Conservation (phyloP, 1,284 basidiomycete genomes). For the Pyrrhoderma lamaoense region DNA sequence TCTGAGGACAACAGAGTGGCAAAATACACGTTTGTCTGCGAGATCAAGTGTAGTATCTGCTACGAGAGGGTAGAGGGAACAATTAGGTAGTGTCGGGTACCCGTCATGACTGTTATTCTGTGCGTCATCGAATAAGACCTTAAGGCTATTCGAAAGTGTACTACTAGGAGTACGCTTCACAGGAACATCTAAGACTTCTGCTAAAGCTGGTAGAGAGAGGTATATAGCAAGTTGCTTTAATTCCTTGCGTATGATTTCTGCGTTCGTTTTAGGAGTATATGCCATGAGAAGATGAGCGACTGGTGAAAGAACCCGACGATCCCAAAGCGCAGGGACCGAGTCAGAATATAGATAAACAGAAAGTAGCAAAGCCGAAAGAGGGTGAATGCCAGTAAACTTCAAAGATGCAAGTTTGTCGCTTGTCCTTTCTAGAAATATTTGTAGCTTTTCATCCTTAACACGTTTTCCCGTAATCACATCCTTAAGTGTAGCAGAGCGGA, state of each 20-base stretch:
- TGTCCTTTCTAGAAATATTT: neutral
- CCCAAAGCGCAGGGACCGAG: slow-evolving; percentile 79
- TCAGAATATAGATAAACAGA: slow-evolving; percentile 88
- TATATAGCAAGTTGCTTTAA: slow-evolving; percentile 46
- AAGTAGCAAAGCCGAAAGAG: slow-evolving; percentile 70
- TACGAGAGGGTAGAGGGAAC: slow-evolving; percentile 24
- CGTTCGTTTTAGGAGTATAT: slow-evolving; percentile 25
- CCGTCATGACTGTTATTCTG: too few species aligned
- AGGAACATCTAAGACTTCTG: slow-evolving; percentile 45
- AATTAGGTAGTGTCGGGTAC: neutral
- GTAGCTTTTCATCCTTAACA: neutral
- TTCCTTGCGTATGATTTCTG: slow-evolving; percentile 56
- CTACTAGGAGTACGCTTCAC: slow-evolving; percentile 39
- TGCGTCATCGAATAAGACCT: too few species aligned
- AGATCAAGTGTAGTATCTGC: slow-evolving; percentile 77
- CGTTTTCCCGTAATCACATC: slow-evolving; percentile 34
- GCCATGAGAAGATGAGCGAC: slow-evolving; percentile 37
- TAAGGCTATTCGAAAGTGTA: neutral
- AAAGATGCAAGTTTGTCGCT: slow-evolving; percentile 26
- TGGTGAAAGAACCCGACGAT: slow-evolving; percentile 56
- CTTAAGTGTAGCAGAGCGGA: slow-evolving; percentile 48
- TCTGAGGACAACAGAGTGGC: slow-evolving; percentile 73
- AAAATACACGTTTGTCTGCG: slow-evolving; percentile 59
- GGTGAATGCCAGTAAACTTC: slow-evolving; percentile 44
- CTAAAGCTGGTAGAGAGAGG: slow-evolving; percentile 49